Conservation (phyloP, 148 eudicot species). For the Oxyria digyna region DNA sequence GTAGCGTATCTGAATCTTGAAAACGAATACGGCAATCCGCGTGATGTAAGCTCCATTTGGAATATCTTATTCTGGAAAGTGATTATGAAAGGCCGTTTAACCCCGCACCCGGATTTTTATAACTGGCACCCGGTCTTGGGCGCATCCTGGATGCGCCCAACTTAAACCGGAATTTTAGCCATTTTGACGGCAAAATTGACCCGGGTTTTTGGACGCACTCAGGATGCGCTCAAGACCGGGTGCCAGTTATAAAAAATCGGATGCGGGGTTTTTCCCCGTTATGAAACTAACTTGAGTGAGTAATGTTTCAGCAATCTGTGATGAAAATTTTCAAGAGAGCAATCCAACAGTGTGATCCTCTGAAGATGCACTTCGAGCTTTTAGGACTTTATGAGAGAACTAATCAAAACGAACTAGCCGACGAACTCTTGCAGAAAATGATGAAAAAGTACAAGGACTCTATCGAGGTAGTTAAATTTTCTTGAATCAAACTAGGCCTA, state of each 20-base stretch:
- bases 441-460: constrained; percentile 70
- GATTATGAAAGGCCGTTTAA: no score
- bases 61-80: no score
- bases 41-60: constrained; percentile 32
- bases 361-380: constrained; percentile 67
- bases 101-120: no score
- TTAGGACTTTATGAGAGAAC: constrained; percentile 79
- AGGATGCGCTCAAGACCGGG: no score
- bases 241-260: no score
- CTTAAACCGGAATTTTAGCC: no score
- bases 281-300: background rate
- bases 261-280: no score
- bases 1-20: constrained; percentile 83
- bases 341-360: constrained; percentile 80
- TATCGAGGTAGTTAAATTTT: constrained; percentile 38
- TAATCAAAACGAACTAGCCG: constrained; percentile 60
- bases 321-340: constrained; percentile 64
- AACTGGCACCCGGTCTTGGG: no score
- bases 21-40: constrained; percentile 77
- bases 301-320: constrained; percentile 66
- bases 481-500: background rate
- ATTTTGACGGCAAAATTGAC: no score
- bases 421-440: constrained; percentile 82
- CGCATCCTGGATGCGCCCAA: no score
- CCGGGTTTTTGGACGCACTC: no score